Evolutionary conservation across 1,139 yeast genomes (phyloP), one percentile per base, ranked within the genome.

Genomic region (Debaryomyces robertsiae): DNA sequence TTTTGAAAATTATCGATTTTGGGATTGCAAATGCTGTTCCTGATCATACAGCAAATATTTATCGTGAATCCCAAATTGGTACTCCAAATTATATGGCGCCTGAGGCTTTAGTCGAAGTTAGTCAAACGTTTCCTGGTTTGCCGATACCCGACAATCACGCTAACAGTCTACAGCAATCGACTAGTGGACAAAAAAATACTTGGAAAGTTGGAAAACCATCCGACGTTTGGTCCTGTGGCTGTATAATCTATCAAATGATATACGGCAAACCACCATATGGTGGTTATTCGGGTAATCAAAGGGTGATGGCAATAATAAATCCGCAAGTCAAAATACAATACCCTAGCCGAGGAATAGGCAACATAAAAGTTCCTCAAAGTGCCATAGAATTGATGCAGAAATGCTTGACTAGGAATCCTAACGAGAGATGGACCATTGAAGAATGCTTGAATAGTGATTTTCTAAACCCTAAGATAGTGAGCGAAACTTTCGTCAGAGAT

Each of bases 1-100:
- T 80, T 41, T 67, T 93, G 50, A 93, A 93, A 55, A 81, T 93
- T 39, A 93, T 93, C 45, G 98, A 93, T 63, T 93, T 93, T 70
- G 98, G 98, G 14, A 93, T 93, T 44, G 95, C 98, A 10, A 87
- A 91, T 63, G 89, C 93, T 0, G 93, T 93, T 2, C 95, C 96
- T 1, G 97, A 91, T 42, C 89, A 89, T 55, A 93, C 98, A 0
- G 82, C 87, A 23, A 93, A 93, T 54, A 80, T 93, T 16, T 93
- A 91, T 57, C 75, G 98, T 43, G 95, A 89, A 46, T 80, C 90
- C 5, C 97, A 89, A 59, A 85, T 90, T 43, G 98, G 98, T 2
- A 93, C 98, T 0, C 96, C 97, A 2, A 89, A 87, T 60, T 93
- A 93, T 60, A 93, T 93, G 98, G 97, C 98, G 0, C 98, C 98